Base-by-base conservation (phyloP, 805 yeast species). In the Phaffomyces antillensis region DNA sequence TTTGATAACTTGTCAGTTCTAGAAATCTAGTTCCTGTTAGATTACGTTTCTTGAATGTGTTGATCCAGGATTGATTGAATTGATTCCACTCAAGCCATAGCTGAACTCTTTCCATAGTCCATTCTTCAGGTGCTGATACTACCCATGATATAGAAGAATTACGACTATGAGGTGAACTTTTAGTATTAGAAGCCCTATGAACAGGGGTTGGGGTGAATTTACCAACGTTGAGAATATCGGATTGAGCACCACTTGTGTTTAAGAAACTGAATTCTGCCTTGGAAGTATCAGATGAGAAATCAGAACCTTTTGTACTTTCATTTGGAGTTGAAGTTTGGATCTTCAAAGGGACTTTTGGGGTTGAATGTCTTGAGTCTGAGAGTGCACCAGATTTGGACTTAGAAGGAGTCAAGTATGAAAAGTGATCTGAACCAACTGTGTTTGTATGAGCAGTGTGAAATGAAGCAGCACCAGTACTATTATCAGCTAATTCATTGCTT, bases 1-100 rank as follows among this genome's bases (percentile, higher is more conserved):
- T 73, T 37, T 81, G 86, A 59, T 83, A 84, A 37, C 81, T 86
- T 40, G 79, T 73, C 52, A 89, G 66, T 41, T 76, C 79, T 23
- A 88, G 61, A 54, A 89, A 88, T 25, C 73, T 66, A 39, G 77
- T 73, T 0, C 89, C 88, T 10, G 71, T 66, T 3, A 89, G 67
- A 41, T 77, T 76, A 48, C 78, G 71, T 37, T 70, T 70, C 36
- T 66, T 65, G 61, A 89, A 84, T 16, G 80, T 73, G 5, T 70
- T 75, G n/a, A 75, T 67, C 96, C 96, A 89, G 13, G 81, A 68
- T 4, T 72, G 75, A 52, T 83, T 83, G 63, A 89, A 89, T 18
- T 75, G 71, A 59, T 88, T 73, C n/a, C 62, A 53, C 8, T 74
- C 80, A 24, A 89, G 68, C 95, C 96, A 89, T 40, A 66, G 59